Percentiles rank a stretch among this genome's conserved stretches.
These are phyloP conservation scores for Termitomyces bulborhizus DNA, from an alignment of 768 basidiomycete genomes.

Conservation along the genomic window DNA sequence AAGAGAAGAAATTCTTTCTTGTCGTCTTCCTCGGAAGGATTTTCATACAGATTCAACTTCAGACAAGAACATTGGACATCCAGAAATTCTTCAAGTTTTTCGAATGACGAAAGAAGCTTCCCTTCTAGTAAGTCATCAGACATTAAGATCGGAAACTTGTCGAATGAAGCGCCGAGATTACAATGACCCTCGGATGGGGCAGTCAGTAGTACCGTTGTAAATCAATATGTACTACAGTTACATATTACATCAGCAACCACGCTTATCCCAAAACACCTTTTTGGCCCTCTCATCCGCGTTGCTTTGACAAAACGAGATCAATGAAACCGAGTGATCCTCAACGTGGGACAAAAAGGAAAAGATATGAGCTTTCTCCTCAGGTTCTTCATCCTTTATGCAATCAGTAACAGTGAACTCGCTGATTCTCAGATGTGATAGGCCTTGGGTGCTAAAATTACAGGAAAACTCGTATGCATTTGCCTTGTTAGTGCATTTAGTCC, in stretches of 20 bases:
- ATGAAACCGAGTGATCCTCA: constrained; percentile 8
- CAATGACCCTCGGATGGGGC: no score
- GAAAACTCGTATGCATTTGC: constrained; percentile 47
- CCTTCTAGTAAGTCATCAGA: constrained; percentile 36
- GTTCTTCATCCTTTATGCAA: constrained; percentile 15
- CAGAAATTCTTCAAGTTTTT: constrained; percentile 54
- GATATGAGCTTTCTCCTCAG: constrained; percentile 27
- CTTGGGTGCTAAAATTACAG: constrained; percentile 33
- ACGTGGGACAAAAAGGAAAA: constrained; percentile 38
- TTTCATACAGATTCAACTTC: constrained; percentile 34
- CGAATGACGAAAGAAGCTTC: constrained; percentile 50
- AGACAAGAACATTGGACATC: constrained; percentile 47
- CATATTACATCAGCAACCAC: background rate
- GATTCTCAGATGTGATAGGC: constrained; percentile 26
- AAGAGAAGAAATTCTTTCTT: constrained; percentile 33
- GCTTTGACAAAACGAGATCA: background rate
- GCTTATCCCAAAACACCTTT: no score
- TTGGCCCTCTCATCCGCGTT: background rate
- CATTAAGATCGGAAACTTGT: constrained; percentile 2
- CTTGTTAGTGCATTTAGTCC: background rate
- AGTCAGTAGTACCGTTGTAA: no score
- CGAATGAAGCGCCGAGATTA: no score
- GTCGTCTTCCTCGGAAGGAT: constrained; percentile 38
- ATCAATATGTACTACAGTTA: no score
- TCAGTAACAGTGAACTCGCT: background rate